Evolutionary conservation across 768 basidiomycete species (phyloP).

Genomic region (Cystobasidiopsis lactophilus): DNA sequence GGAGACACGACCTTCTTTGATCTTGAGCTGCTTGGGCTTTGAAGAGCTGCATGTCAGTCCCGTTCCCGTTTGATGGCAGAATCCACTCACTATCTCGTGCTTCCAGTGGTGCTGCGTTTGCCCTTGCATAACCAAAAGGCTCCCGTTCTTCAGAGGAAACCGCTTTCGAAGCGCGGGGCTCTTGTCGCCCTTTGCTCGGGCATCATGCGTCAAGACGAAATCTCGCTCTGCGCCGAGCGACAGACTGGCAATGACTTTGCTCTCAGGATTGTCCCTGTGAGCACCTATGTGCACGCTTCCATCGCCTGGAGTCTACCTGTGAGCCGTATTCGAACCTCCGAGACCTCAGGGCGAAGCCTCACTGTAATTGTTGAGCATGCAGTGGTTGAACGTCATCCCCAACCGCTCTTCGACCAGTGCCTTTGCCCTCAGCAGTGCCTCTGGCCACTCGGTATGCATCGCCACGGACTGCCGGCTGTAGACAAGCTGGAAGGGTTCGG

Average conservation of each 20-base stretch:
- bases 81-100: constrained; percentile 21
- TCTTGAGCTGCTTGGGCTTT: constrained; percentile 25
- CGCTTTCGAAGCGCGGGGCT: constrained; percentile 14
- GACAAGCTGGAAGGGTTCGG: constrained; percentile 21
- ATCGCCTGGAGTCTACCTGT: neutral
- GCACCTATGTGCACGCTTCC: neutral
- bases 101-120: constrained; percentile 30
- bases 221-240: constrained; percentile 27
- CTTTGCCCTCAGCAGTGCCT: constrained; percentile 23
- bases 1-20: constrained; percentile 26
- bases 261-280: constrained; percentile 24
- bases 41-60: constrained; percentile 21
- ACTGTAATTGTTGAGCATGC: constrained; percentile 29
- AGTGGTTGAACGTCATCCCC: constrained; percentile 27
- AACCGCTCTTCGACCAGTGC: constrained; percentile 22
- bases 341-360: constrained; percentile 25
- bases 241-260: constrained; percentile 28
- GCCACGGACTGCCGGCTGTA: constrained; percentile 27
- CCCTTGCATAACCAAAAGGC: constrained; percentile 30
- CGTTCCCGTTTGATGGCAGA: neutral
- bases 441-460: constrained; percentile 26
- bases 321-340: constrained; percentile 13
- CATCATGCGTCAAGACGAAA: constrained; percentile 27
- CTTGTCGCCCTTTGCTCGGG: constrained; percentile 2
- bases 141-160: constrained; percentile 25